A percentile compares a stretch with the other conserved stretches of the same genome.
These are phyloP conservation scores for Agaricus sinodeliciosus DNA, from an alignment of 768 basidiomycete genomes.

Conservation along the genomic window DNA sequence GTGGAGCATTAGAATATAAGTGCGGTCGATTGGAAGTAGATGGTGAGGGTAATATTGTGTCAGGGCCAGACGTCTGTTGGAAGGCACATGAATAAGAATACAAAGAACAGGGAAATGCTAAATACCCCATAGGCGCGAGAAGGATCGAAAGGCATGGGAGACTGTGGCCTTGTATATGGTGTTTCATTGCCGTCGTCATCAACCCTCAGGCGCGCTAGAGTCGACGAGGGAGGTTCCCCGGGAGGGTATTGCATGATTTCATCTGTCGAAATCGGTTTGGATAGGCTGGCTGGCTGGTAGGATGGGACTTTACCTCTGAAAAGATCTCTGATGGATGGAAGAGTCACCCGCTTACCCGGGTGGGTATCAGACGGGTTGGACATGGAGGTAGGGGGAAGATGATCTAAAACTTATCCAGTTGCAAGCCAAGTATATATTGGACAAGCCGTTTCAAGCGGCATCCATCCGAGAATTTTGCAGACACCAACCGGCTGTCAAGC, in stretches of 20 bases:
- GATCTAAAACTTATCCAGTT: constrained; percentile 10
- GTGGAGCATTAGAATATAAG: neutral
- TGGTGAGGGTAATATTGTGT: neutral
- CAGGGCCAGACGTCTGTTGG: neutral
- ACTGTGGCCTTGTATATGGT: neutral
- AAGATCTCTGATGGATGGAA: constrained; percentile 67
- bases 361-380: constrained; percentile 22
- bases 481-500: constrained; percentile 11
- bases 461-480: constrained; percentile 4
- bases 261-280: constrained; percentile 23
- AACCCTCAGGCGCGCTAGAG: constrained; percentile 38
- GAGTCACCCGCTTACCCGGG: constrained; percentile 41
- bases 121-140: neutral
- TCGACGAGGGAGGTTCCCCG: constrained; percentile 28
- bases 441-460: constrained; percentile 6
- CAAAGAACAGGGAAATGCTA: neutral
- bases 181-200: constrained; percentile 27
- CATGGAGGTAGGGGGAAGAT: constrained; percentile 16
- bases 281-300: neutral
- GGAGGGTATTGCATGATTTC: constrained; percentile 38
- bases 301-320: constrained; percentile 41
- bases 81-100: neutral
- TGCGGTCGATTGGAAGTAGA: neutral
- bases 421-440: constrained; percentile 16
- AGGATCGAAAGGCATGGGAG: neutral